A percentile compares a stretch with the other conserved stretches of the same genome.
Evolutionary conservation across 352 stramenopile genomes (phyloP).

Genomic region (Pythium plurisporium): DNA sequence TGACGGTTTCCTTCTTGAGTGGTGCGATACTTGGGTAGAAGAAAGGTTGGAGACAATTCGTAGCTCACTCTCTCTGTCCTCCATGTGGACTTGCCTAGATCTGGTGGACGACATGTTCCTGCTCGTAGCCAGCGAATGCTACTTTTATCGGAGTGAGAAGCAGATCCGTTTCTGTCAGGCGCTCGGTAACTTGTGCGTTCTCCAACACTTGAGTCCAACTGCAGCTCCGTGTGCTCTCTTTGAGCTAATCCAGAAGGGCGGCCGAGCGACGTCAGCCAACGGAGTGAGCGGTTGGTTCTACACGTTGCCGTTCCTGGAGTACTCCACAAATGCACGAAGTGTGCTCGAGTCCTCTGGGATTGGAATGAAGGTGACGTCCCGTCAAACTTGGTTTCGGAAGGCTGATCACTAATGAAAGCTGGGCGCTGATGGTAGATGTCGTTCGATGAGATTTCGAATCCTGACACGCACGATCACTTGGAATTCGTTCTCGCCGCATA

Average conservation of each 20-base stretch:
- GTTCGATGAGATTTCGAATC: constrained; percentile 51
- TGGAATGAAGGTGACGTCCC: constrained; percentile 57
- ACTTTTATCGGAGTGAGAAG: constrained; percentile 75
- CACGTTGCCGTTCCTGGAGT: constrained; percentile 89
- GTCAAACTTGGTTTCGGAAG: background rate
- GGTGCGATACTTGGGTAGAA: constrained; percentile 8
- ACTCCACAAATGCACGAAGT: constrained; percentile 45
- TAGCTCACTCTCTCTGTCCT: background rate
- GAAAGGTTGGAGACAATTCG: background rate
- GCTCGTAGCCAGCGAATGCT: constrained; percentile 71
- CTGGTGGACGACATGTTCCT: constrained; percentile 81
- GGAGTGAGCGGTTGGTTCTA: constrained; percentile 56
- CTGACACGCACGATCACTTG: constrained; percentile 56
- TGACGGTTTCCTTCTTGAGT: constrained; percentile 35
- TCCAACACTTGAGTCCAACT: constrained; percentile 83
- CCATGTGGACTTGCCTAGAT: constrained; percentile 20
- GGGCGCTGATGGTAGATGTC: constrained; percentile 83
- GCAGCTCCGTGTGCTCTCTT: constrained; percentile 72
- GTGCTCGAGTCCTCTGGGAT: constrained; percentile 69
- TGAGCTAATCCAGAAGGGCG: constrained; percentile 59
- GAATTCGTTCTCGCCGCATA: constrained; percentile 87
- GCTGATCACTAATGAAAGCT: no score
- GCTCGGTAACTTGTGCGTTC: constrained; percentile 91
- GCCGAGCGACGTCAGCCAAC: constrained; percentile 40
- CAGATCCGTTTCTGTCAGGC: constrained; percentile 80